Evolutionary conservation across 176 grass and related monocot species (phyloP), one percentile per base, ranked within the genome.

Genomic region (maize (Zea mays)): DNA sequence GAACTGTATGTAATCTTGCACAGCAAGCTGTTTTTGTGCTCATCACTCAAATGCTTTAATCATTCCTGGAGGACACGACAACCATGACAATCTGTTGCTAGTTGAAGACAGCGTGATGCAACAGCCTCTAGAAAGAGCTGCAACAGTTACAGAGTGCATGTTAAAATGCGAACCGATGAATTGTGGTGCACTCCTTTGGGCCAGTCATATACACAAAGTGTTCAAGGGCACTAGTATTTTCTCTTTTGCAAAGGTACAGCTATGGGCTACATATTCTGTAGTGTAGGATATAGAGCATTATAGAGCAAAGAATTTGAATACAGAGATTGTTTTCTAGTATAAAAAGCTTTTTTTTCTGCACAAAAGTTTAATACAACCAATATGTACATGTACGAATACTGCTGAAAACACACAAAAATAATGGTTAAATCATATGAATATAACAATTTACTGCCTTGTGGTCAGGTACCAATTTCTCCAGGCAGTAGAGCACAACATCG

Each of bases 51-150:
- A 62, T 83, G 42, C 42, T 79, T 74, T 49, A 98, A 90, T 49
- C 89, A 92, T 72, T 94, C 92, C 82, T 94, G 95, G 80, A 98
- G 86, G 58, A 90, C 72, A 71, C 89, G 94, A 81, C 95, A 98
- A 45, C 95, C 95, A 83, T 94, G 83, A 27, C 81, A 85, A 73
- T 94, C 82, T 81, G 75, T 98, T 79, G 95, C 91, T 67, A 98
- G 77, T 42, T 88, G 82, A 92, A 88, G 61, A 88, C 74, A 86
- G 62, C 79, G 33, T n/a, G 15, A 73, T 87, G 67, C 67, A 21
- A 89, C 95, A 81, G 43, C 54, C 67, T 98, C 81, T 61, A 94
- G 75, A 85, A 98, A 59, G 71, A 92, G 90, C 95, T 98, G 83
- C 70, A 92, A 67, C 38, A 83, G 39, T 78, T 49, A 82, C 20